Evolutionary conservation across 176 grass and related monocot species (phyloP).

Genomic region (Carex parvula): DNA sequence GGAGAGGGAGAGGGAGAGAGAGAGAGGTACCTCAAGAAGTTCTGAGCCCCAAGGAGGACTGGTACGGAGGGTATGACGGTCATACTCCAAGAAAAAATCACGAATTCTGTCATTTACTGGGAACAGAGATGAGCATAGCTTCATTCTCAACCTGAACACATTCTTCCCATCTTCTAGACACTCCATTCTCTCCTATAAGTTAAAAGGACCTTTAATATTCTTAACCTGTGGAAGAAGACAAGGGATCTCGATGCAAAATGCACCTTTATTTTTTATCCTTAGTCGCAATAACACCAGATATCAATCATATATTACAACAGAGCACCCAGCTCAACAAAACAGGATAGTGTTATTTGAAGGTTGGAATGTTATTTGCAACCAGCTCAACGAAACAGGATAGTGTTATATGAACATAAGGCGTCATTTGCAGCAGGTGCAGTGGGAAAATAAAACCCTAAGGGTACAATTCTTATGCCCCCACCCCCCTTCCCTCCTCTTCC

Average conservation of each 20-base stretch:
- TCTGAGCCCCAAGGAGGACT: slow-evolving; percentile 99
- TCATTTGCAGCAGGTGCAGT: background rate
- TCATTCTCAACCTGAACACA: slow-evolving; percentile 78
- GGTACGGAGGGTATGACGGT: slow-evolving; percentile 90
- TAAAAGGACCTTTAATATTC: slow-evolving; percentile 21
- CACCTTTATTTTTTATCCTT: background rate
- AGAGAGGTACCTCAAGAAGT: slow-evolving; percentile 82
- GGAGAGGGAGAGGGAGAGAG: background rate
- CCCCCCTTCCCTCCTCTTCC: background rate
- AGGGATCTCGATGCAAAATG: background rate
- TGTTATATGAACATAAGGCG: background rate
- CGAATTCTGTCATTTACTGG: slow-evolving; percentile 95
- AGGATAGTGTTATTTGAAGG: background rate
- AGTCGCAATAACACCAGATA: background rate
- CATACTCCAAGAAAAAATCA: slow-evolving; percentile 96
- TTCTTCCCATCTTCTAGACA: slow-evolving; percentile 95
- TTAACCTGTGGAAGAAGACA: background rate
- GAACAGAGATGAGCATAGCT: slow-evolving; percentile 84
- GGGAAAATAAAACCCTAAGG: background rate
- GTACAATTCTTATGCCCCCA: background rate
- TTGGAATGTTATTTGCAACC: too few relatives aligned
- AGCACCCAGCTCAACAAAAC: background rate
- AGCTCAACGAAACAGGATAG: background rate
- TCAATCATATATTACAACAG: background rate
- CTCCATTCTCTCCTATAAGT: slow-evolving; percentile 78